phyloP scores from a whole-genome alignment of 139 green algal species.

The Auxenochlorella protothecoides region DNA sequence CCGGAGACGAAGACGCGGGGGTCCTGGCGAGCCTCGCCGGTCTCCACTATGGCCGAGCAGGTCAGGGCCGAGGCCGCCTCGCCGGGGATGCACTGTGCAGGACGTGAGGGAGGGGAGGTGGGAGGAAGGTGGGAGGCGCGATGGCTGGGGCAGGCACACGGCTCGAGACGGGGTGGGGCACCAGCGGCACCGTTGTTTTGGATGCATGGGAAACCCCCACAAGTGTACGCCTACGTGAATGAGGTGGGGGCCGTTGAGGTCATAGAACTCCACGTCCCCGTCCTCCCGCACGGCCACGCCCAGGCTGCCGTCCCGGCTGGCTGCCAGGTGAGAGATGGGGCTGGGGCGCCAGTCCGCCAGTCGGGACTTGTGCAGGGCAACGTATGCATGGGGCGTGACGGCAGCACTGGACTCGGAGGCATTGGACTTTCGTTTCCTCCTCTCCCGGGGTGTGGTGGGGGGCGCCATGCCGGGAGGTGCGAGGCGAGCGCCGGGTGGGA shows the following conservation, averaged over 20 bases:
- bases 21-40: conserved; percentile 13
- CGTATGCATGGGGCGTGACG: neutral
- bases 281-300: conserved; percentile 64
- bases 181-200: too few species aligned
- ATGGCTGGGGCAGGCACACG: neutral
- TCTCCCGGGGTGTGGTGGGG: too few species aligned
- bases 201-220: too few species aligned
- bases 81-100: conserved; percentile 53
- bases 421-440: too few species aligned
- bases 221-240: conserved; percentile 32
- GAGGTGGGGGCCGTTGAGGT: conserved; percentile 37
- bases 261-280: conserved; percentile 78
- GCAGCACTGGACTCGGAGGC: too few species aligned
- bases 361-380: conserved; percentile 59
- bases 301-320: conserved; percentile 50
- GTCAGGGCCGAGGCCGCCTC: conserved; percentile 40
- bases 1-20: too few species aligned
- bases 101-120: neutral
- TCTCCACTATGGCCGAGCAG: conserved; percentile 50
- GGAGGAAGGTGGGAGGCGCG: neutral
- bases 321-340: conserved; percentile 53
- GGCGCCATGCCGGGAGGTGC: too few species aligned
- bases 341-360: conserved; percentile 69
- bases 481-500: too few species aligned
- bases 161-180: neutral